Base-by-base conservation (phyloP, 805 yeast species). In the Clavispora asparagi region DNA sequence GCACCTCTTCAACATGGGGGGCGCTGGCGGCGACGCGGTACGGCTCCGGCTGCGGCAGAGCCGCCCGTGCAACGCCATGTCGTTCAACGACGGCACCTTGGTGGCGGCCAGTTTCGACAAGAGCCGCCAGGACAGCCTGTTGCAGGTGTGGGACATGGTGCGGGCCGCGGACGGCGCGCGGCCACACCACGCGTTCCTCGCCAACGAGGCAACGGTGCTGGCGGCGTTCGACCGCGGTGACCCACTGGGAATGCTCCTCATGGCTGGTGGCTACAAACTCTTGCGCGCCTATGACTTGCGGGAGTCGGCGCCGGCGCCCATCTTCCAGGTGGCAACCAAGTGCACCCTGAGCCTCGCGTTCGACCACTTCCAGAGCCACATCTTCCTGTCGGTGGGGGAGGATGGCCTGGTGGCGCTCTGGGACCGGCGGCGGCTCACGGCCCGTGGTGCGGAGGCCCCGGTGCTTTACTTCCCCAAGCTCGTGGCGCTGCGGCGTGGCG, bases 371-470 rank as follows among this genome's bases (percentile, higher is more conserved):
- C 81, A 82, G 57, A 75, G 74, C 11, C 76, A 79, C 62, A 73
- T 78, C 50, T 87, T 91, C 62, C 80, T 88, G 14, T 82, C 95
- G 0, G 79, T 79, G 51, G 80, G 87, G 43, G 96, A 90, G 55
- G 92, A 87, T 57, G 96, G 96, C 1, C 79, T 94, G 0, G 66
- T 90, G 42, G 83, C 92, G 0, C 72, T 91, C 7, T 91, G 91
- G 87, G 95, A 87, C 61, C 73, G 88, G 51, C 70, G 95, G 52
- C 82, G 77, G 52, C 60, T 87, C 40, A 62, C 72, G 0, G 44
- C 42, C 7, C 29, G 43, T 7, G 49, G 44, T 5, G 63, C 71
- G 27, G 83, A 82, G 16, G 70, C 76, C 4, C 90, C 91, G 0
- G 60, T 80, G 11, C 60, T 85, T 31, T 73, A 77, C 16, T 85